phyloP scores from a whole-genome alignment of 768 basidiomycete genomes.

The Coprinellus aureogranulatus region DNA sequence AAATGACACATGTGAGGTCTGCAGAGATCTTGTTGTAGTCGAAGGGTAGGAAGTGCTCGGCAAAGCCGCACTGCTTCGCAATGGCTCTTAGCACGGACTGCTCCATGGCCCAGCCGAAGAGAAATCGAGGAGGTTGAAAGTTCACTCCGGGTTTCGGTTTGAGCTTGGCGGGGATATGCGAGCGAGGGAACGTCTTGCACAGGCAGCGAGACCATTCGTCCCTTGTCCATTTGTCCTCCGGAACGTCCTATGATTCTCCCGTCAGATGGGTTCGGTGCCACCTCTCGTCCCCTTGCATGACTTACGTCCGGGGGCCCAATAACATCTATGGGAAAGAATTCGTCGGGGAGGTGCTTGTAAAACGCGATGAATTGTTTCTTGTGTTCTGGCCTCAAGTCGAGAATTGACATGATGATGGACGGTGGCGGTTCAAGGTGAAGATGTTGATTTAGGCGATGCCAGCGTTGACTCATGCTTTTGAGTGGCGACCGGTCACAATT shows the following conservation, averaged over 20 bases:
- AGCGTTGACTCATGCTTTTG: too few relatives aligned
- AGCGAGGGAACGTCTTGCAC: neutral
- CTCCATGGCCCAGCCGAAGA: conserved; percentile 1
- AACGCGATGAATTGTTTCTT: too few relatives aligned
- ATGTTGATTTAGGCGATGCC: too few relatives aligned
- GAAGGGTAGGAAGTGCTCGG: neutral
- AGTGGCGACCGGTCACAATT: too few relatives aligned
- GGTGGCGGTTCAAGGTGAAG: too few relatives aligned
- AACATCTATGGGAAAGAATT: too few relatives aligned
- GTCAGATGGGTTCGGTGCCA: neutral
- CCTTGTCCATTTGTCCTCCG: neutral
- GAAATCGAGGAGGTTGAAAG: neutral
- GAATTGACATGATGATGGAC: too few relatives aligned
- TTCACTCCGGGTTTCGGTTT: neutral
- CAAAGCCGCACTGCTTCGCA: neutral
- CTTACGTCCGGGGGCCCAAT: too few relatives aligned
- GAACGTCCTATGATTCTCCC: neutral
- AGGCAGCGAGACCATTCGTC: neutral
- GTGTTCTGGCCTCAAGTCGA: too few relatives aligned
- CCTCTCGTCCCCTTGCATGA: too few relatives aligned
- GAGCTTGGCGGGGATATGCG: neutral
- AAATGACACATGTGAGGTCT: neutral
- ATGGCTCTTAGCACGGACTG: neutral
- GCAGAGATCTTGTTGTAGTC: neutral
- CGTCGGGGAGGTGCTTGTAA: too few relatives aligned